A percentile compares a stretch with the other conserved stretches of the same genome.
Conservation (phyloP, 176 grass and related monocot genomes). For the Pharus latifolius region DNA sequence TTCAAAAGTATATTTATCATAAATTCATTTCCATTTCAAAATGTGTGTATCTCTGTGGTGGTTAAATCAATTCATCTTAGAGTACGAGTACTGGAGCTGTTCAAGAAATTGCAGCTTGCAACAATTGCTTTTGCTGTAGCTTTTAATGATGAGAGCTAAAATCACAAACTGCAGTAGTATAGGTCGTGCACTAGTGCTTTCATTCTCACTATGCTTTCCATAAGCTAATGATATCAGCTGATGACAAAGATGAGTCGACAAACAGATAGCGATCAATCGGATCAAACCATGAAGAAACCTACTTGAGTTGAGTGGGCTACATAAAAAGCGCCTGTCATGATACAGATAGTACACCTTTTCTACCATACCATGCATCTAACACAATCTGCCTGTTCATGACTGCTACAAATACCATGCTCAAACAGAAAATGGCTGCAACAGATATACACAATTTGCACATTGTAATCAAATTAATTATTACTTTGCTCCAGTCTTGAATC, state of each 20-base stretch:
- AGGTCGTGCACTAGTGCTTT: not conserved
- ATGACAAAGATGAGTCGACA: not conserved
- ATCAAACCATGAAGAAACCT: not conserved
- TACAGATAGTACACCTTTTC: not conserved
- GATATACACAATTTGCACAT: not conserved
- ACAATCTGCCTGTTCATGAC: not conserved
- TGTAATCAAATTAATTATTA: not conserved
- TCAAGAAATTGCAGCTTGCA: too few relatives aligned
- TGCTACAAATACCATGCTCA: too few relatives aligned
- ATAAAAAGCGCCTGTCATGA: not conserved
- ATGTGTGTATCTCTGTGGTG: not conserved
- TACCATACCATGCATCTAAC: not conserved
- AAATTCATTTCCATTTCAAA: too few relatives aligned
- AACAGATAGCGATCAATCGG: not conserved
- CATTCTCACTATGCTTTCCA: not conserved
- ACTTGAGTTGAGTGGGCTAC: not conserved
- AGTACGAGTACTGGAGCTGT: too few relatives aligned
- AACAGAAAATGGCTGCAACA: too few relatives aligned
- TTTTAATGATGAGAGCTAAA: not conserved
- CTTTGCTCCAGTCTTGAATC: not conserved
- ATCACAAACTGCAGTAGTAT: not conserved
- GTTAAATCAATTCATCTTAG: not conserved
- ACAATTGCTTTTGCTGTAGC: not conserved
- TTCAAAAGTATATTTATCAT: not conserved
- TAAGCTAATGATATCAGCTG: not conserved